Evolutionary conservation across 495 filamentous ascomycete genomes (phyloP), one percentile per base, ranked within the genome.

Genomic region (Aspergillus kassunensis): DNA sequence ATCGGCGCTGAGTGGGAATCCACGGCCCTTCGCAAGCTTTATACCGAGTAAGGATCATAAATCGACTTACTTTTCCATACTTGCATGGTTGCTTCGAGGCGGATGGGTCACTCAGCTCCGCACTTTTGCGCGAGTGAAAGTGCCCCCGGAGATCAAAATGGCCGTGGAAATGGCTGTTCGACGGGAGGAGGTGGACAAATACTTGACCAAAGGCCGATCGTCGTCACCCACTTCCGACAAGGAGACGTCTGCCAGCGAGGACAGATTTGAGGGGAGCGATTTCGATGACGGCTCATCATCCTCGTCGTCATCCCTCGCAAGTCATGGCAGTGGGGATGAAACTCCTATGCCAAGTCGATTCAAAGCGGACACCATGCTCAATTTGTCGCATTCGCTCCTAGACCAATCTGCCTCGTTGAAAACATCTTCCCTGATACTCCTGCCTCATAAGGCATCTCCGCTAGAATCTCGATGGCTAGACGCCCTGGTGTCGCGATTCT

Each of bases 31-130:
- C 70, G 84, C 85, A 54, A 76, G 74, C 40, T 84, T 93, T 56
- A 91, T 90, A 40, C 95, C 93, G 6, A 89, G 84, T 63, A 89
- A 90, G 63, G 88, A 91, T 57, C 91, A 97, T 67, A 88, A 92
- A 27, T 79, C 83, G 23, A 81, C 83, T 2, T 98, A 96, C 68
- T 83, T 97, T 57, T 76, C 87, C 12, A 96, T 97, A 61, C 73
- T 98, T 6, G 90, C 88, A 11, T 98, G 91, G 90, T 75, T 97
- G 16, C 79, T 97, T 63, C 85, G 90, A 44, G 87, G 88, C 48
- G 90, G 90, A 21, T 96, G 92, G 86, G 92, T 95, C 0, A 93
- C 86, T 1, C 90, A 95, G 65, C 77, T 98, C 1, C 83, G 91
- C 48, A 88, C 88, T 12, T 97, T 92, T 60, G 89, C 86, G 3